Percentiles rank a stretch among this genome's conserved stretches.
These are phyloP conservation scores for Trypanosoma avium DNA, from an alignment of 208 protist genomes.

Conservation along the genomic window DNA sequence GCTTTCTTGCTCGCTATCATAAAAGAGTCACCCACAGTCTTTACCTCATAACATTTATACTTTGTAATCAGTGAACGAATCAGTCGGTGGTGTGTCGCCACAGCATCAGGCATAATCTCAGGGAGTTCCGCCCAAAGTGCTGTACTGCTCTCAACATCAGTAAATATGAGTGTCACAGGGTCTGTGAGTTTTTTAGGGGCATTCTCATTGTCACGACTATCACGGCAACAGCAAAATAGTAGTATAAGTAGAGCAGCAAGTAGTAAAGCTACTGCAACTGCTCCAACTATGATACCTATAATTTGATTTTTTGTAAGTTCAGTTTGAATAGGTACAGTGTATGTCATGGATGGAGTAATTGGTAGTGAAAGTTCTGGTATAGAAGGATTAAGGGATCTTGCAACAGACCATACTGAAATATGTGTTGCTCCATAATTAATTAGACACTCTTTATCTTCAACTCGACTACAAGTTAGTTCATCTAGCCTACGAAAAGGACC, in stretches of 20 bases:
- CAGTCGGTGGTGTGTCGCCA: slow-evolving; percentile 65
- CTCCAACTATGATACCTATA: slow-evolving; percentile 31
- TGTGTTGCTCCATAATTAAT: slow-evolving; percentile 51
- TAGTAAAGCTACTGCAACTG: slow-evolving; percentile 4
- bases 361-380: slow-evolving; percentile 1
- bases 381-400: slow-evolving; percentile 28
- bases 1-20: slow-evolving; percentile 71
- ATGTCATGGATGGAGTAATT: slow-evolving; percentile 43
- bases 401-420: slow-evolving; percentile 30
- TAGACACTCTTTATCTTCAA: slow-evolving; percentile 5
- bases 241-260: slow-evolving; percentile 14
- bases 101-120: slow-evolving; percentile 58
- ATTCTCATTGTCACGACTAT: slow-evolving; percentile 40
- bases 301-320: slow-evolving; percentile 26
- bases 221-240: slow-evolving; percentile 20
- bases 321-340: neutral
- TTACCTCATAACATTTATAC: slow-evolving; percentile 83
- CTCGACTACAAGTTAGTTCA: slow-evolving; percentile 4
- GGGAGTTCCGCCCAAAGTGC: slow-evolving; percentile 70
- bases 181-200: slow-evolving; percentile 43
- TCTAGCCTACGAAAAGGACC: slow-evolving; percentile 15
- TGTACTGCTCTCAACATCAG: slow-evolving; percentile 80
- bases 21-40: slow-evolving; percentile 86
- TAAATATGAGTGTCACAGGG: slow-evolving; percentile 71
- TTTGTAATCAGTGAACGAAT: slow-evolving; percentile 59